Evolutionary conservation across 73 alveolate species (phyloP), one percentile per base, ranked within the genome.

Genomic region (Diophrys sp.): DNA sequence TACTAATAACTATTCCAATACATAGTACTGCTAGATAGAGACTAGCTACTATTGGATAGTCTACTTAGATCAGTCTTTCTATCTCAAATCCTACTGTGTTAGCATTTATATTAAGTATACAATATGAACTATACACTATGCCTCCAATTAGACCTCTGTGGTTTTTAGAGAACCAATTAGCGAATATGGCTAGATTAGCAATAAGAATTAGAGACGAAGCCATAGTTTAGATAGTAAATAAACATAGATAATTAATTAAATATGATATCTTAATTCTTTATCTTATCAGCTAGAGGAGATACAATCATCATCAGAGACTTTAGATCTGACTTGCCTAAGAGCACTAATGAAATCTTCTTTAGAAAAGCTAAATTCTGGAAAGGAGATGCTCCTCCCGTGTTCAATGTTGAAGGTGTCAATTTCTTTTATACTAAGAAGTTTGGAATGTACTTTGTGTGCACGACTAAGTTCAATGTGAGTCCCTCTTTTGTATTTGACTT

Each of bases 301-400:
- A 91, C 97, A 55, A 91, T 91, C 80, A 91, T 91, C 89, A 88
- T 84, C 24, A 82, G 95, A 1, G 97, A 91, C 76, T 91, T 88
- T 33, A 70, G 96, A 68, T 84, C 85, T 11, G 97, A 91, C 70
- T 81, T 91, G 44, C 82, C 81, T 53, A 84, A 87, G 66, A 90
- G 78, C 74, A 90, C 90, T 31, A 85, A 84, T 31, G 95, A 91
- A 82, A 81, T 91, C 29, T 91, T 91, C 87, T 91, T 91, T 54
- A 80, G 97, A 70, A 87, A 91, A 78, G 96, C 79, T 53, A 92
- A 92, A 76, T 86, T 89, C 71, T 89, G 94, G 94, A 75, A 85
- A 62, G 97, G 94, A 23, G 94, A 85, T 68, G 89, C 97, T 14
- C 96, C 97, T 14, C 97, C 97, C 11, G 87, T 91, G 84, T 92